Evolutionary conservation across 192 early-diverging fungal genomes (phyloP), one percentile per base, ranked within the genome.

Genomic region (Backusella tuberculispora): DNA sequence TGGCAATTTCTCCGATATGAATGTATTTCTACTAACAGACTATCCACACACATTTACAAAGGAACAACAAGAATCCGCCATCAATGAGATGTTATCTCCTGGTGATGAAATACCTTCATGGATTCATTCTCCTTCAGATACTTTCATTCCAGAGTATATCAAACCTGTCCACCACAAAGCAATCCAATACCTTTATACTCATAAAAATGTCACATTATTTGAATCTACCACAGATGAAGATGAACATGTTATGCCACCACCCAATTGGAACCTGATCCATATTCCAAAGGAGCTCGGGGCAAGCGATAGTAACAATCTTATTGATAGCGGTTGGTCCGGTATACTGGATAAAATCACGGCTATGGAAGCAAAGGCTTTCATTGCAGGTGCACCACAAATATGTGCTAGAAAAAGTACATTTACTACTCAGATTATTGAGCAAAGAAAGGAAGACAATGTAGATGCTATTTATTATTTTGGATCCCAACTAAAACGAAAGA

Each of bases 311-410:
- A 15, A 4, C 8, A 37, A 47, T 24, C 10, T 9, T 21, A 64
- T 72, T 8, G 79, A 80, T 41, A 69, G 42, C 1, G 79, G 79
- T 0, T 72, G 48, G 45, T 24, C 76, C 0, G 81, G 81, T 2
- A 82, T 82, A 19, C n/a, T 82, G 5, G 81, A 82, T 43, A 82
- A 82, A 63, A 34, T 82, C 14, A 63, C 72, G 3, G 81, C 81
- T 13, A 82, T 82, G 53, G 69, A 71, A 19, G 76, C 77, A 26
- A 17, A 63, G 40, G 47, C 48, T 7, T 78, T 82, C 47, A 41
- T 78, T 37, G 77, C 81, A 19, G 81, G 81, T 6, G 44, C 45
- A 40, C 81, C 81, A 2, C 44, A 63, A n/a, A 74, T 76, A 5
- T 82, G 81, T 71, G 81, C 74, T 3, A 42, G 76, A n/a, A 34